Conservation (phyloP, 1,284 basidiomycete genomes). For the Rhizoctonia solani region DNA sequence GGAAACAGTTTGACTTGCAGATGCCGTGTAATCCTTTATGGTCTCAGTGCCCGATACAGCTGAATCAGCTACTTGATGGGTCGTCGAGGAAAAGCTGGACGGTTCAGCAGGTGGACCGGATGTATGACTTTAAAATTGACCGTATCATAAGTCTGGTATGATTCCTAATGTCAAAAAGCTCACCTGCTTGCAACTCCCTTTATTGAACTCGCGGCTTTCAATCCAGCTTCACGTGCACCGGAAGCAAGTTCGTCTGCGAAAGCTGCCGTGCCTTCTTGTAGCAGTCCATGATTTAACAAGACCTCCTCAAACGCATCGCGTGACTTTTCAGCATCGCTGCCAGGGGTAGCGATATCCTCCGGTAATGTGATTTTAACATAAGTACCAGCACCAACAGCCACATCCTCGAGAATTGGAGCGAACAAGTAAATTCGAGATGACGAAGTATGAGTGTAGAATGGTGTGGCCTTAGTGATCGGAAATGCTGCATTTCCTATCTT, state of each 20-base stretch:
- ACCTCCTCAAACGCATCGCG: conserved; percentile 17
- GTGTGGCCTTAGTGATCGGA: conserved; percentile 11
- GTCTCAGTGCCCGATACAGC: conserved; percentile 21
- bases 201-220: neutral
- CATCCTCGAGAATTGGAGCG: conserved; percentile 13
- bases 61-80: conserved; percentile 17
- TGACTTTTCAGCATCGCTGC: conserved; percentile 9
- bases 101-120: conserved; percentile 13
- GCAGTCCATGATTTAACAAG: conserved; percentile 9
- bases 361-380: conserved; percentile 26
- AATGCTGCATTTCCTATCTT: conserved; percentile 27
- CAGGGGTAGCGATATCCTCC: neutral
- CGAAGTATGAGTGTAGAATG: conserved; percentile 18
- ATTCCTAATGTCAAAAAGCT: neutral
- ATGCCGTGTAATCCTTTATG: neutral
- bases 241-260: conserved; percentile 14
- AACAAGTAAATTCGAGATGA: conserved; percentile 27
- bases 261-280: conserved; percentile 14
- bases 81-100: conserved; percentile 4
- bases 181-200: conserved; percentile 1
- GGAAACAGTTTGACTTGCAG: conserved; percentile 21
- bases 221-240: conserved; percentile 5
- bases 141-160: neutral
- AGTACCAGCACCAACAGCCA: conserved; percentile 5
- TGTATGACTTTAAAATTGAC: neutral